A percentile compares a stretch with the other conserved stretches of the same genome.
Conservation (phyloP, 352 stramenopile species). For the Aphanomyces astaci region DNA sequence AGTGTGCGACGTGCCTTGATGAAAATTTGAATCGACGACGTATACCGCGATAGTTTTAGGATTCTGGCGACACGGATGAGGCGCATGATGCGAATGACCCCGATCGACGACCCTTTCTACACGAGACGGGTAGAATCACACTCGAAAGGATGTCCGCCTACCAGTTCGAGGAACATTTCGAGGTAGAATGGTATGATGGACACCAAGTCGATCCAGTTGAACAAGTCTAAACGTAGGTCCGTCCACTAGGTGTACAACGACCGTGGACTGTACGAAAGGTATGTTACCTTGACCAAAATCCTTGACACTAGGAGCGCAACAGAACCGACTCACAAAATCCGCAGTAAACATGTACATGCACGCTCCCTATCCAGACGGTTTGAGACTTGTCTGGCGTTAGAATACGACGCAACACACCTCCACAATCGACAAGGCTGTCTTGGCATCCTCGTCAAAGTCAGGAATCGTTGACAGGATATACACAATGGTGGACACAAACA, state of each 20-base stretch:
- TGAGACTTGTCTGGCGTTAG: background rate
- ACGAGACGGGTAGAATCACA: background rate
- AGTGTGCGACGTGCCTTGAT: background rate
- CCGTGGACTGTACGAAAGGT: too few relatives aligned
- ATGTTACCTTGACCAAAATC: slow-evolving; percentile 43
- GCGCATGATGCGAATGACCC: slow-evolving; percentile 73
- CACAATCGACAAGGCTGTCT: slow-evolving; percentile 36
- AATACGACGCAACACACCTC: slow-evolving; percentile 46
- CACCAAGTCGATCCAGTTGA: slow-evolving; percentile 77
- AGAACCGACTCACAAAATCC: slow-evolving; percentile 46
- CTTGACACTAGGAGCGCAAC: slow-evolving; percentile 41
- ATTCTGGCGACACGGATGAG: slow-evolving; percentile 76
- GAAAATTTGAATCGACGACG: slow-evolving; percentile 79
- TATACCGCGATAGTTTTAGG: slow-evolving; percentile 83
- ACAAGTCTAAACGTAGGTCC: slow-evolving; percentile 31
- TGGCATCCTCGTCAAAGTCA: slow-evolving; percentile 31
- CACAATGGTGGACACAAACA: slow-evolving; percentile 50
- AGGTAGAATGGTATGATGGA: slow-evolving; percentile 83
- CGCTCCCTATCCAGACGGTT: background rate
- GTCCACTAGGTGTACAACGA: background rate
- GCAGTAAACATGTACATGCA: slow-evolving; percentile 32
- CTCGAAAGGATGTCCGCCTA: background rate
- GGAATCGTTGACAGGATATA: slow-evolving; percentile 65
- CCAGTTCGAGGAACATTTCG: slow-evolving; percentile 51
- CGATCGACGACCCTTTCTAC: slow-evolving; percentile 52